A percentile compares a stretch with the other conserved stretches of the same genome.
These are phyloP conservation scores for Solanum arcanum DNA, from an alignment of 257 asterid genomes.

Conservation along the genomic window DNA sequence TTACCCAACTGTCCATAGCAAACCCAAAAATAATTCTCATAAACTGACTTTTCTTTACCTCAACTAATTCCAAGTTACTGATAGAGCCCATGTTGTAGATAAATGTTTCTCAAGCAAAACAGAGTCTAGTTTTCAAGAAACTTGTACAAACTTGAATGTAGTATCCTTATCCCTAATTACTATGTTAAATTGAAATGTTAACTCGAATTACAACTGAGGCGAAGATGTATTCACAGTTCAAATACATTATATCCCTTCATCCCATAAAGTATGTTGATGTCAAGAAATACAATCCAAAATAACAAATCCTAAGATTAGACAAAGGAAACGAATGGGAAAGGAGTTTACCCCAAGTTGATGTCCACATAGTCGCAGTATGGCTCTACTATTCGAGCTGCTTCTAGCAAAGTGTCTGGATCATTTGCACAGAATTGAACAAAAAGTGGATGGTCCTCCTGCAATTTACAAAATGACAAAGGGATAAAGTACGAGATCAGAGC, in stretches of 20 bases:
- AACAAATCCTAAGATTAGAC: background rate
- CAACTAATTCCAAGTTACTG: background rate
- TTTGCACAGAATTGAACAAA: conserved; percentile 98
- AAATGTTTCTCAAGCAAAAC: background rate
- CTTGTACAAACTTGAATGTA: background rate
- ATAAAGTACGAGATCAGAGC: background rate
- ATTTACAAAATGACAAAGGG: background rate
- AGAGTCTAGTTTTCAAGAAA: background rate
- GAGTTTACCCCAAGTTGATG: conserved; percentile 75
- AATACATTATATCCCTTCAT: background rate
- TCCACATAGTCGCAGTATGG: conserved; percentile 80
- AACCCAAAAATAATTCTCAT: background rate
- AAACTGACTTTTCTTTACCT: background rate
- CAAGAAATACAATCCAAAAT: background rate
- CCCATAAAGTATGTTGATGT: background rate
- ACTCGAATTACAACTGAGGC: background rate
- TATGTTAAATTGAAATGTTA: background rate
- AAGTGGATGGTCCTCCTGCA: conserved; percentile 87
- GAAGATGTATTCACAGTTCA: background rate
- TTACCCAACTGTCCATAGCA: background rate
- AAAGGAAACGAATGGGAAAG: background rate
- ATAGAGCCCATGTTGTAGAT: background rate
- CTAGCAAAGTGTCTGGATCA: conserved; percentile 75
- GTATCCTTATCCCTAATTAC: background rate
- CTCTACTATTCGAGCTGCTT: conserved; percentile 86